Conservation (phyloP, 1,139 yeast species). For the Sugiyamaella xylanicola region DNA sequence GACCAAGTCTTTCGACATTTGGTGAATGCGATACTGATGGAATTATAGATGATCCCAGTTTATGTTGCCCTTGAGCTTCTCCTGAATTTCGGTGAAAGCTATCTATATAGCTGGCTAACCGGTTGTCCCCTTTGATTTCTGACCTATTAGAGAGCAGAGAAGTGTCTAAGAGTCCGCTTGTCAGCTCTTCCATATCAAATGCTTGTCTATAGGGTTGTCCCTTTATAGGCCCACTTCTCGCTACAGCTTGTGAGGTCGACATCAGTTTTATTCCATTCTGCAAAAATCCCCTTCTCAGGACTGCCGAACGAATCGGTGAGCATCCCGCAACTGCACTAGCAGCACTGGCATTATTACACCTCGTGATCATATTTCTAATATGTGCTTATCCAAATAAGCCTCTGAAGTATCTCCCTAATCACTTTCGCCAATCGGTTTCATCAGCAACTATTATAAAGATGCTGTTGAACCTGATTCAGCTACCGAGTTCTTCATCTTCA, state of each 20-base stretch:
- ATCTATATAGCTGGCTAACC: too few relatives aligned
- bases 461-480: too few relatives aligned
- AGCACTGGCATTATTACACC: slow-evolving; percentile 1
- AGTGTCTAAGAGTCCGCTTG: slow-evolving; percentile 8
- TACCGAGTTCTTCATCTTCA: background rate
- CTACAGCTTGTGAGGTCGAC: slow-evolving; percentile 4
- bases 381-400: background rate
- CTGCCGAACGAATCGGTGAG: background rate
- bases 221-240: slow-evolving; percentile 3
- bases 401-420: too few relatives aligned
- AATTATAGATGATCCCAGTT: slow-evolving; percentile 4
- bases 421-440: too few relatives aligned
- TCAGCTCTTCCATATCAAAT: slow-evolving; percentile 11
- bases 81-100: slow-evolving; percentile 10
- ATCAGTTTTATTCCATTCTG: background rate
- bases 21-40: slow-evolving; percentile 7
- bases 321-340: too few relatives aligned
- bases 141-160: background rate
- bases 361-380: background rate
- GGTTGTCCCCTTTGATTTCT: too few relatives aligned
- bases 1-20: slow-evolving; percentile 14
- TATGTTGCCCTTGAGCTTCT: background rate
- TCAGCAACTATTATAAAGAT: too few relatives aligned
- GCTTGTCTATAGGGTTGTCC: slow-evolving; percentile 14
- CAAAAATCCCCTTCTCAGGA: background rate